Evolutionary conservation across 2,329 filamentous ascomycete genomes (phyloP), one percentile per base, ranked within the genome.

Genomic region (Apiospora sp.): DNA sequence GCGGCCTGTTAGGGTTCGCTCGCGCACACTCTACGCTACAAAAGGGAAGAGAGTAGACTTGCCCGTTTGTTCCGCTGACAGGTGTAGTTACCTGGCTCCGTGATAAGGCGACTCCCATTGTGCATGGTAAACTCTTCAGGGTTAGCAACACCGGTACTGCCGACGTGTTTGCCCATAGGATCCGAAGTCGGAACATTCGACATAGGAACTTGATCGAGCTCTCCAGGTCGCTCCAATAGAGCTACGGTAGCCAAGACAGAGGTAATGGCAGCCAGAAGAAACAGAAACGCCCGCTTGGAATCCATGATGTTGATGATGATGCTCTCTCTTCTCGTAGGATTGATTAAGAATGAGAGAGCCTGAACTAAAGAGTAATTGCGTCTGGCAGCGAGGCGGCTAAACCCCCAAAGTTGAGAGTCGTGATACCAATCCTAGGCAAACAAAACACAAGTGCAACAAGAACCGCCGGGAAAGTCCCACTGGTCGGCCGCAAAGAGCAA

Each of bases 11-110:
- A 14, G 7, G 19, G 41, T 22, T 8, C 22, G 46, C 46, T 22
- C 46, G 16, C 46, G 3, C 46, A 10, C 46, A 49, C 46, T 48
- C 19, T n/a, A n/a, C 12, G 19, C 6, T 49, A 1, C 46, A 43
- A 19, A 19, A 27, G 16, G 14, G 22, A 68, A 68, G 14, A 67
- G 2, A 7, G 22, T 3, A 27, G 19, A 6, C 58, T 22, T 44
- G 72, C 72, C 19, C 54, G 41, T 2, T 24, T 30, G 27, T 30
- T 71, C 19, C 68, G 51, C 13, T 54, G 71, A 34, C 72, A 73
- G n/a, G 72, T 71, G 58, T 72, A 73, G 71, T 72, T 72, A 14
- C 64, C 71, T 48, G 68, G 43, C 41, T 73, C 72, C 37, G 61
- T 37, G 12, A 73, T 22, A 3, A 43, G 70, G 19, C 64, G 46